These are phyloP conservation scores for Begonia masoniana DNA, from an alignment of 306 rosid species.

Conservation along the genomic window DNA sequence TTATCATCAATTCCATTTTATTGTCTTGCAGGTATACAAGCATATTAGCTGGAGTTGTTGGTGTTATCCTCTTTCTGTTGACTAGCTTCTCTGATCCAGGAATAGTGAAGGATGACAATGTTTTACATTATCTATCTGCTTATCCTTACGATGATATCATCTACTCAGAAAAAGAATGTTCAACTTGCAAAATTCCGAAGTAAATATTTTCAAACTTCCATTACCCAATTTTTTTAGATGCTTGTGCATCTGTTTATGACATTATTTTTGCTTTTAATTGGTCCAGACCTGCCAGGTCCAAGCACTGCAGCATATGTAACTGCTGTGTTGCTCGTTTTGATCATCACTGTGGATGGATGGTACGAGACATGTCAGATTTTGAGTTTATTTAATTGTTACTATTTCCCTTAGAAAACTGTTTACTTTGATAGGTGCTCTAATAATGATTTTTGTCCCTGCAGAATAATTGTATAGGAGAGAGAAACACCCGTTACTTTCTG, in stretches of 20 bases:
- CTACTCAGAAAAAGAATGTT: slow-evolving; percentile 68
- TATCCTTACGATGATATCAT: slow-evolving; percentile 80
- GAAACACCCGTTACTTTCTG: slow-evolving; percentile 72
- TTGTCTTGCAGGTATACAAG: slow-evolving; percentile 61
- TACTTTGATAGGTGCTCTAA: slow-evolving; percentile 6
- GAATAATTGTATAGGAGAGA: slow-evolving; percentile 98
- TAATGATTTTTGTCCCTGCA: slow-evolving; percentile 25
- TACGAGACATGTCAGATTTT: slow-evolving; percentile 7
- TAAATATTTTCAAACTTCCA: slow-evolving; percentile 20
- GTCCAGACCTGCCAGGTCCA: slow-evolving; percentile 94
- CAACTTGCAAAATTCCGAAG: slow-evolving; percentile 89
- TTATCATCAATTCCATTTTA: slow-evolving; percentile 16
- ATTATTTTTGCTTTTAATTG: slow-evolving; percentile 12
- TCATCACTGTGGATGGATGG: slow-evolving; percentile 99
- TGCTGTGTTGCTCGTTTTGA: slow-evolving; percentile 92
- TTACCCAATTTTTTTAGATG: not conserved
- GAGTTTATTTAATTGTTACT: slow-evolving; percentile 10
- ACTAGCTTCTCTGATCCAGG: slow-evolving; percentile 97
- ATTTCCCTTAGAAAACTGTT: slow-evolving; percentile 1
- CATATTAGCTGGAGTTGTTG: slow-evolving; percentile 58
- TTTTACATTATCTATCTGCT: slow-evolving; percentile 58
- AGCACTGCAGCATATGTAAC: slow-evolving; percentile 88
- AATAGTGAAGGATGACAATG: slow-evolving; percentile 54
- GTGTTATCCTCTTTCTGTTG: slow-evolving; percentile 73
- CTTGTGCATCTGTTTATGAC: slow-evolving; percentile 5